phyloP scores from a whole-genome alignment of 1,284 basidiomycete species.

The Exobasidium rhododendri region DNA sequence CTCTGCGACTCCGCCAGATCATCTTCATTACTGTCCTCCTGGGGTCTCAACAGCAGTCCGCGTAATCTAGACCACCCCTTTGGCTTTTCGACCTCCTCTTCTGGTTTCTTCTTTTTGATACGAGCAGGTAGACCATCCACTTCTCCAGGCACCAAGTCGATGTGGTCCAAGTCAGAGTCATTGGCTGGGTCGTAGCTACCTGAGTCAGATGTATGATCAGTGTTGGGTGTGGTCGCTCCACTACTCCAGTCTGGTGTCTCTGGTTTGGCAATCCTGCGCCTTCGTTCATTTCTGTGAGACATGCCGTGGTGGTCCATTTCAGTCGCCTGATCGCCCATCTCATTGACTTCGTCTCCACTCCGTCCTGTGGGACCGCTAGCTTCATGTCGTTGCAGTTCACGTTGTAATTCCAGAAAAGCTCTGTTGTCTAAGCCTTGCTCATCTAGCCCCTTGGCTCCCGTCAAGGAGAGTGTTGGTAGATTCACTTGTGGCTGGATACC shows the following conservation, averaged over 20 bases:
- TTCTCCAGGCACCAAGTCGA: slow-evolving; percentile 51
- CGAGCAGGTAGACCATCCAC: slow-evolving; percentile 48
- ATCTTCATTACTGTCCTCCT: slow-evolving; percentile 23
- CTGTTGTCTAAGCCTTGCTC: slow-evolving; percentile 44
- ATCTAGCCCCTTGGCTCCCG: slow-evolving; percentile 41
- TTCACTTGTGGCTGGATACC: not conserved
- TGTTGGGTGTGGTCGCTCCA: slow-evolving; percentile 38
- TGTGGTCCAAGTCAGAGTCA: slow-evolving; percentile 47
- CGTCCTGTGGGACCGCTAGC: not conserved
- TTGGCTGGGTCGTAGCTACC: slow-evolving; percentile 47
- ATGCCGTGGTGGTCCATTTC: slow-evolving; percentile 15
- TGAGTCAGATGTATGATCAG: slow-evolving; percentile 31
- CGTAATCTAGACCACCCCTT: slow-evolving; percentile 48
- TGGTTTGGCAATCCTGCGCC: slow-evolving; percentile 1
- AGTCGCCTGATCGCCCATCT: slow-evolving; percentile 3
- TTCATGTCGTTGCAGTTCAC: slow-evolving; percentile 42
- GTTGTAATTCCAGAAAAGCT: slow-evolving; percentile 44
- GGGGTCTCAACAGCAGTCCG: slow-evolving; percentile 24
- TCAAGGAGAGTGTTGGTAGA: slow-evolving; percentile 31
- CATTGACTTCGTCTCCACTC: not conserved
- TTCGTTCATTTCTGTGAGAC: slow-evolving; percentile 3
- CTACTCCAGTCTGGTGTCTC: slow-evolving; percentile 20
- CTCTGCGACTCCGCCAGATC: slow-evolving; percentile 20
- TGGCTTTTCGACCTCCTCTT: slow-evolving; percentile 28
- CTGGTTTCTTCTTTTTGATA: slow-evolving; percentile 13